Evolutionary conservation across 2,329 filamentous ascomycete genomes (phyloP).

Genomic region (Penicillium sp.): DNA sequence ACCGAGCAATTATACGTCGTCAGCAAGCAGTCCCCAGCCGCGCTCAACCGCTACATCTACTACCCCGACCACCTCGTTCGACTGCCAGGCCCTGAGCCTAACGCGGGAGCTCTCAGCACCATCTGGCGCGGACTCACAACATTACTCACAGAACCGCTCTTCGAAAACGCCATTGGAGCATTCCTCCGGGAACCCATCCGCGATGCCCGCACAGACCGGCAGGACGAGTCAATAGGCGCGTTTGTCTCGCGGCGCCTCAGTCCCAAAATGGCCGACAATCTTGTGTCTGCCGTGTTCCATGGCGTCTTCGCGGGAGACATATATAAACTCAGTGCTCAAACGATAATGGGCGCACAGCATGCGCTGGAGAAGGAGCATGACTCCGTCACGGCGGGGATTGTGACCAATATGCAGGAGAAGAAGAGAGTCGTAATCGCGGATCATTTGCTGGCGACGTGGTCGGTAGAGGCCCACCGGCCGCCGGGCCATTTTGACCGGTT

Average conservation of each 20-base stretch:
- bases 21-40: conserved; percentile 47
- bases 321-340: conserved; percentile 69
- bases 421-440: conserved; percentile 21
- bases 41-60: conserved; percentile 73
- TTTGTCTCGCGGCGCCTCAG: conserved; percentile 59
- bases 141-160: conserved; percentile 53
- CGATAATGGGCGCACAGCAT: conserved; percentile 52
- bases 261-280: conserved; percentile 61
- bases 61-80: conserved; percentile 77
- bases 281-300: conserved; percentile 72
- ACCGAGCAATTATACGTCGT: conserved; percentile 55
- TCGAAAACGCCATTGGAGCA: conserved; percentile 44
- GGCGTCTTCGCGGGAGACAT: conserved; percentile 93
- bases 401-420: conserved; percentile 13
- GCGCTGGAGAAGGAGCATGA: conserved; percentile 41
- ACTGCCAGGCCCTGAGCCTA: conserved; percentile 48
- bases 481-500: conserved; percentile 18
- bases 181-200: conserved; percentile 27
- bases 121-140: conserved; percentile 23
- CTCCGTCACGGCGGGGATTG: conserved; percentile 18
- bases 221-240: conserved; percentile 68
- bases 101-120: conserved; percentile 18
- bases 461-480: conserved; percentile 15
- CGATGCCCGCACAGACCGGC: conserved; percentile 24
- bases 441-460: conserved; percentile 25